Base-by-base conservation (phyloP, 345 rosid species). In the Chamaenerion angustifolium region DNA sequence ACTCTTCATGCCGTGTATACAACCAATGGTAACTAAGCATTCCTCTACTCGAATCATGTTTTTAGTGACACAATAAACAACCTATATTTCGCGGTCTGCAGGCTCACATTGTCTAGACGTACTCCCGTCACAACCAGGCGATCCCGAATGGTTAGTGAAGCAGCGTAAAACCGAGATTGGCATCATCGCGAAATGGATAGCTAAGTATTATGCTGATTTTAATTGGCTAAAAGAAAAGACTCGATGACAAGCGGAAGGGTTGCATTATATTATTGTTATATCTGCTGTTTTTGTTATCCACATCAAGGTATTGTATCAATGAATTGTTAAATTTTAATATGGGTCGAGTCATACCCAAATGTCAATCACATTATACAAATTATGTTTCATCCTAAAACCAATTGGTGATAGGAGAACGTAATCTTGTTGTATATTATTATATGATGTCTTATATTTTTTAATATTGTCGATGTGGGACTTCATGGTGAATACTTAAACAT, bases 71-170 rank as follows among this genome's bases (percentile, higher is more conserved):
- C 10, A 4, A 15, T 43, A 43, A 15, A 12, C 4, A 15, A 12
- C 4, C 17, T 7, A 10, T 7, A 10, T 45, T 2, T n/a, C 16
- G 10, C 0, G 14, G 15, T 45, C 25, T 50, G 16, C 60, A 70
- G 71, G 71, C 7, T 70, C 75, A 2, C 75, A 70, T 43, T 47
- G 68, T 56, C 48, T 70, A 59, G 75, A 70, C 52, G 44, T 65
- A 45, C 49, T 11, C 13, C 1, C 1, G 40, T 56, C 60, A 10
- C 1, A 0, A 35, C 40, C 15, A 4, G 7, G 19, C n/a, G 74
- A 69, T 54, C 74, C 74, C 1, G 55, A 54, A 1, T 69, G 74
- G 74, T 51, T 69, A 46, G 58, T 61, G 19, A 17, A 16, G 48
- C 74, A 69, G 16, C 64, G 74, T 23, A 42, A 61, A 43, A 47